Percentiles rank a stretch among this genome's conserved stretches.
These are phyloP conservation scores for Talaromyces amestolkiae DNA, from an alignment of 2,329 filamentous ascomycete species.

Conservation along the genomic window DNA sequence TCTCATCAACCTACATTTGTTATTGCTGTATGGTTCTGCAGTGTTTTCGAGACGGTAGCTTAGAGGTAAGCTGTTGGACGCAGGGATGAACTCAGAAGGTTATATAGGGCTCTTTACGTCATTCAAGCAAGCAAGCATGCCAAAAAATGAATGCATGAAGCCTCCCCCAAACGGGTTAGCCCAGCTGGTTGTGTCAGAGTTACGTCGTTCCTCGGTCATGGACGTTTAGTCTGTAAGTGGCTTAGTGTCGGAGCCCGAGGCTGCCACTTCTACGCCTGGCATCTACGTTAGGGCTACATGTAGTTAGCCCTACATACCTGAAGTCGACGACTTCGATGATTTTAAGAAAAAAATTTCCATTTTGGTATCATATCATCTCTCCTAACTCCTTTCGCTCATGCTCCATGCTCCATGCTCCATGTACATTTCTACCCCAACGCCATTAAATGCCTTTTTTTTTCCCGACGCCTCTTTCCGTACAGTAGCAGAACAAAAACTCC, in stretches of 20 bases:
- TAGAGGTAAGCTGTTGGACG: background rate
- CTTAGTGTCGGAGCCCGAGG: background rate
- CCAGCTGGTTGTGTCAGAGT: conserved; percentile 13
- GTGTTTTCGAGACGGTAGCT: background rate
- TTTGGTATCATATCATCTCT: background rate
- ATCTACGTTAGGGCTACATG: background rate
- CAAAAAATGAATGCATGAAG: background rate
- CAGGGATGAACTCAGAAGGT: background rate
- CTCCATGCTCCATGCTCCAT: background rate
- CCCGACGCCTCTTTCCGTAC: background rate
- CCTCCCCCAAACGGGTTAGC: background rate
- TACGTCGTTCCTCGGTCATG: conserved; percentile 17
- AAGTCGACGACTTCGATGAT: too few species aligned
- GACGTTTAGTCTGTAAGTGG: background rate
- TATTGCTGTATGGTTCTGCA: background rate
- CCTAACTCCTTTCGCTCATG: background rate
- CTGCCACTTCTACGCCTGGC: too few species aligned
- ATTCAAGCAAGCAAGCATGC: background rate
- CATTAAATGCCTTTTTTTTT: conserved; percentile 1
- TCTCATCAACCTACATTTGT: background rate
- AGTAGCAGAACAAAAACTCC: background rate
- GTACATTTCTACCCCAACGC: conserved; percentile 5
- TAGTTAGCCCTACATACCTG: background rate
- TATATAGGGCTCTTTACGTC: conserved; percentile 1
- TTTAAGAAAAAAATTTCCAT: background rate